phyloP scores from a whole-genome alignment of 176 grass and related monocot genomes.

The Stipa capillata region DNA sequence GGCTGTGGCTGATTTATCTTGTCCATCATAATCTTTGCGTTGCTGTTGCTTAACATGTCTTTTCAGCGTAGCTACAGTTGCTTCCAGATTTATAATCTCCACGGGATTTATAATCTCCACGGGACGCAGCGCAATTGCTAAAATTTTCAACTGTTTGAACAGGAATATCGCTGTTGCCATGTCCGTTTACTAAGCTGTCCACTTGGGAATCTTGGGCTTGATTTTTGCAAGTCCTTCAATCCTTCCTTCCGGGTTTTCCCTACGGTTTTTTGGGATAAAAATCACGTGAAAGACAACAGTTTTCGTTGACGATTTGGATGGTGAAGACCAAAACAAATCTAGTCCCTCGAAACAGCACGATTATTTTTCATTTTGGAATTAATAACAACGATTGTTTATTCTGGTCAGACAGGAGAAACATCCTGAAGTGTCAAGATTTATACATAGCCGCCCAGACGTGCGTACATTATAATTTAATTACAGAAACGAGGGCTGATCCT shows the following conservation, averaged over 20 bases:
- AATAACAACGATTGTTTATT: background rate
- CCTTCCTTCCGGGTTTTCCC: background rate
- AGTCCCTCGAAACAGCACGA: background rate
- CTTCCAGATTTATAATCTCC: background rate
- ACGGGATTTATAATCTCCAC: background rate
- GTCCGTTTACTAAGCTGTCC: background rate
- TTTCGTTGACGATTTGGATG: background rate
- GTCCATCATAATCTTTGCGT: background rate
- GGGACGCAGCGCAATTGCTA: background rate
- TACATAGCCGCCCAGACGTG: constrained; percentile 2
- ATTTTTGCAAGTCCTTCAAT: background rate
- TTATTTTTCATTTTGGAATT: too few relatives aligned
- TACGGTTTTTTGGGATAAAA: background rate
- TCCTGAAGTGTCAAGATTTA: background rate
- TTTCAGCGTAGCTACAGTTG: background rate
- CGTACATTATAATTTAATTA: background rate
- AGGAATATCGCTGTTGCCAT: background rate
- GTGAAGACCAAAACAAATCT: background rate
- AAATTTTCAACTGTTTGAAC: background rate
- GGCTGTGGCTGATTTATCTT: background rate
- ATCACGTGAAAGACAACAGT: background rate
- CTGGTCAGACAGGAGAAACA: background rate
- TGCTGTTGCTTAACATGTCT: background rate
- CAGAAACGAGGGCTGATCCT: constrained; percentile 3
- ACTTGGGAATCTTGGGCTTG: background rate